Base-by-base conservation (phyloP, 2,329 filamentous ascomycete species). In the Incumbomyces delicatus region DNA sequence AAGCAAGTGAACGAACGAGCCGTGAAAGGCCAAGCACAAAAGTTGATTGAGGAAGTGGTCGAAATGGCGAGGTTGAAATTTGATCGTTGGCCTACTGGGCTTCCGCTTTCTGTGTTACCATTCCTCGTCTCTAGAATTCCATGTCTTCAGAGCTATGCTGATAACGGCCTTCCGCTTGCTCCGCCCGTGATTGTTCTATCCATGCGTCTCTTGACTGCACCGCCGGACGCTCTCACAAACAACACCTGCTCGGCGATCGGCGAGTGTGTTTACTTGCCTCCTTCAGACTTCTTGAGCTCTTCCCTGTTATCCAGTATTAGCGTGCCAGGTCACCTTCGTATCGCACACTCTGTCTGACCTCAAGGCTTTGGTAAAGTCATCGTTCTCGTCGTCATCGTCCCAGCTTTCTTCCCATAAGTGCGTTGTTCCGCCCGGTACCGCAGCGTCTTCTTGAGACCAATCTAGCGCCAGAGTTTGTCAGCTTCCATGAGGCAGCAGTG, bases 341-440 rank as follows among this genome's bases (percentile, higher is more conserved):
- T 27, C 22, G 22, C 22, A 27, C 8, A 27, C 22, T 27, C 22
- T 22, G 45, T 74, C 83, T 57, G 67, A 95, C 90, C 87, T 94
- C 62, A 98, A 71, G 73, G 96, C 90, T 61, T 85, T 79, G 11
- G 88, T 92, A 66, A 98, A 98, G 62, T 98, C 92, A 64, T 98
- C 92, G 60, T 78, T 92, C 56, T 87, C 92, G 69, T 96, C 92
- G 65, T 96, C 90, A 62, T 98, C 92, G 63, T 98, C 92, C 92
- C 92, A 98, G 75, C 88, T 95, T 75, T 98, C 92, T 69, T 98
- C 92, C 92, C 92, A 98, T 46, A 98, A 74, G 71, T 96, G 89
- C 65, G 81, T 78, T 58, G 72, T 79, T 51, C 75, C 80, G 60
- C 77, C 75, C 48, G 84, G 54, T 16, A 56, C 53, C 42, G 55